Evolutionary conservation across 139 green algal species (phyloP).

Genomic region (Chloropicon primus): DNA sequence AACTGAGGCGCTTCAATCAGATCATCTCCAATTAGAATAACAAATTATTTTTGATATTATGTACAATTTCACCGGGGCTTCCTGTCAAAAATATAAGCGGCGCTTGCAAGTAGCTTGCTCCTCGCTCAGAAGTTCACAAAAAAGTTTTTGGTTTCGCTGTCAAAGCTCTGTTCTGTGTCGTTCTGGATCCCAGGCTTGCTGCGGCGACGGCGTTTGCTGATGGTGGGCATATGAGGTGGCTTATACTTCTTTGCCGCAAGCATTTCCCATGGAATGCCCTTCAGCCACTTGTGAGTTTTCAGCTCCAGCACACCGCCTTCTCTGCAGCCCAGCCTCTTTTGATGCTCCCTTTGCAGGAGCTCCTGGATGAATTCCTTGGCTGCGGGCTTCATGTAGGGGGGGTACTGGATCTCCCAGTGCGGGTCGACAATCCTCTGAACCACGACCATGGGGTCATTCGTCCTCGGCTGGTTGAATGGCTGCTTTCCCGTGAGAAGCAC

Average conservation of each 20-base stretch:
- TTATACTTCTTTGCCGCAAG: not conserved
- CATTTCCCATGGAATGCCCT: not conserved
- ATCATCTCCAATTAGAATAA: not conserved
- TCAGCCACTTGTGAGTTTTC: not conserved
- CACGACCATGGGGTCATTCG: constrained; percentile 90
- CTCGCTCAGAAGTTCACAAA: not conserved
- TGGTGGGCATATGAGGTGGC: not conserved
- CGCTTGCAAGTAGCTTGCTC: too few species aligned
- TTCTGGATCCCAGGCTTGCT: not conserved
- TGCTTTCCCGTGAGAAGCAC: constrained; percentile 87
- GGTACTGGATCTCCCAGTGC: constrained; percentile 76
- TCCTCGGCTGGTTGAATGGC: constrained; percentile 81
- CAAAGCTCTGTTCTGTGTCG: not conserved
- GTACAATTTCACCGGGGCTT: not conserved
- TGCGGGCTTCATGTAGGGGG: constrained; percentile 63
- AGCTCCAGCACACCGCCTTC: not conserved
- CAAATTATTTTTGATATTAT: not conserved
- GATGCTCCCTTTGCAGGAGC: not conserved
- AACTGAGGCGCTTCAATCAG: not conserved
- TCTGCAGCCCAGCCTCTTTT: not conserved
- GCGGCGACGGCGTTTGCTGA: not conserved
- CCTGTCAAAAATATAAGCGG: too few species aligned
- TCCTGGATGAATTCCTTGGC: constrained; percentile 33
- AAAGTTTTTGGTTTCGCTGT: not conserved
- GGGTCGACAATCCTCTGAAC: constrained; percentile 94